These are phyloP conservation scores for Ophiostoma piceae DNA, from an alignment of 2,329 filamentous ascomycete genomes.

Conservation along the genomic window DNA sequence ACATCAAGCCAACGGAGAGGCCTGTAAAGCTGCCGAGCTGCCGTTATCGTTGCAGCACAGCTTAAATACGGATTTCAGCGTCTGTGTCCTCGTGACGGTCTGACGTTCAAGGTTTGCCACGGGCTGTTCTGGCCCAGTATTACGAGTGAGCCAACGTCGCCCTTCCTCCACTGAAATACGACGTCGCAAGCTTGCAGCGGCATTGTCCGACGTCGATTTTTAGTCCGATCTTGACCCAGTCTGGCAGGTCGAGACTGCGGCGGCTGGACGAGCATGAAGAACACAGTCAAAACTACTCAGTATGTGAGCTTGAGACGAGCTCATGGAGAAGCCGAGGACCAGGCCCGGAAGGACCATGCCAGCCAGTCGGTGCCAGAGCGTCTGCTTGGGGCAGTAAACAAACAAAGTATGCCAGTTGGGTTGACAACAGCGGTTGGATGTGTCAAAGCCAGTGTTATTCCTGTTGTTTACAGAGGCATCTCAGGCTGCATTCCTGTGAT, in stretches of 20 bases:
- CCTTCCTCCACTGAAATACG: not conserved
- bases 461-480: conserved; percentile 5
- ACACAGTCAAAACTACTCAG: not conserved
- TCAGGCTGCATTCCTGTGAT: not conserved
- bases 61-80: not conserved
- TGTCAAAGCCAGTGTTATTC: not conserved
- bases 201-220: not conserved
- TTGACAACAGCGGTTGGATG: not conserved
- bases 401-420: not conserved
- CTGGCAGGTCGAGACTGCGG: not conserved
- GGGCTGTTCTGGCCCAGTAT: not conserved
- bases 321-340: not conserved
- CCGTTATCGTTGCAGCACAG: not conserved
- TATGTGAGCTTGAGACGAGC: not conserved
- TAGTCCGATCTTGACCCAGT: not conserved
- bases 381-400: not conserved
- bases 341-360: not conserved
- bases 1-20: no score
- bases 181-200: not conserved
- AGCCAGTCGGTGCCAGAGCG: conserved; percentile 2
- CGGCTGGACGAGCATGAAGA: not conserved
- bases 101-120: not conserved
- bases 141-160: not conserved
- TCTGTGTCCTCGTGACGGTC: conserved; percentile 3
- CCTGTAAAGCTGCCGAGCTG: not conserved